Conservation (phyloP, 768 basidiomycete genomes). For the Xerocomellus chrysenteron region DNA sequence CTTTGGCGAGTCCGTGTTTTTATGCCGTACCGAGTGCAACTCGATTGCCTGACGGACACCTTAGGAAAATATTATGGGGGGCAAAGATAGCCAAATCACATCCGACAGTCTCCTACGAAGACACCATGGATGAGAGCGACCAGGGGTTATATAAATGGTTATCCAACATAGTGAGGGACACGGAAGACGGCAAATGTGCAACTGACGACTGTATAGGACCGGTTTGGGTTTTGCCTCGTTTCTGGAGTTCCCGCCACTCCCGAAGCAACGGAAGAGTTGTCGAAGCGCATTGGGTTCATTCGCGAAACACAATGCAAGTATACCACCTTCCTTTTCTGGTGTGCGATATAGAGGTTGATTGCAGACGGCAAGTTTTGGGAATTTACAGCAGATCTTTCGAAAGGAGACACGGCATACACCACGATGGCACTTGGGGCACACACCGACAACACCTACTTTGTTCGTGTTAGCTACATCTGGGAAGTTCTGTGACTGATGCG, state of each 20-base stretch:
- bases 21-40: background rate
- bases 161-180: constrained; percentile 61
- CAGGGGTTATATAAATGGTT: constrained; percentile 79
- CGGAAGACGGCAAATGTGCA: background rate
- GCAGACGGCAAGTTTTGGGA: constrained; percentile 96
- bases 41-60: background rate
- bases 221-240: constrained; percentile 88
- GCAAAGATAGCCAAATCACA: constrained; percentile 70
- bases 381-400: constrained; percentile 87
- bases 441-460: constrained; percentile 65
- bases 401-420: constrained; percentile 94
- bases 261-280: constrained; percentile 80
- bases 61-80: constrained; percentile 77
- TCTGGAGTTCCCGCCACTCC: constrained; percentile 76
- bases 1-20: constrained; percentile 44
- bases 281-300: constrained; percentile 79
- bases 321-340: background rate
- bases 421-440: constrained; percentile 85
- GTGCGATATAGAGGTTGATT: constrained; percentile 35
- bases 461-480: constrained; percentile 13
- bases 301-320: constrained; percentile 74
- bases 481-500: constrained; percentile 12
- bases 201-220: constrained; percentile 50
- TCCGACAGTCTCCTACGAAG: constrained; percentile 70
- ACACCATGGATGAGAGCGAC: constrained; percentile 66